phyloP scores from a whole-genome alignment of 768 basidiomycete genomes.

The Candolleomyces aberdarensis region DNA sequence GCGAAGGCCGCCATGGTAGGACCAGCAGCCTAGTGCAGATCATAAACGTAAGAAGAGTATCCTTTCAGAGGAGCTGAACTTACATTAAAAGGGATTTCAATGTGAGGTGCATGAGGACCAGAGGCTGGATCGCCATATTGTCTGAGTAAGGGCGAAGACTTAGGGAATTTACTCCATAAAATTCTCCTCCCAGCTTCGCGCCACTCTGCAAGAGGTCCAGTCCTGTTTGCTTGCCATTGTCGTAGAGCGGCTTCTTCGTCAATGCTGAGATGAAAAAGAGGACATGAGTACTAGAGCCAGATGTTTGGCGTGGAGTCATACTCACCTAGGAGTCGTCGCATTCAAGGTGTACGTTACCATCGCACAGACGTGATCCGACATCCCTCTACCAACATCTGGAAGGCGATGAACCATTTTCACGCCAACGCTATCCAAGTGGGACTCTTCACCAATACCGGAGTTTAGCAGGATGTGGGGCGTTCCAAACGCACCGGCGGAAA shows the following conservation, averaged over 20 bases:
- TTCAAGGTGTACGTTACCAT: too few species aligned
- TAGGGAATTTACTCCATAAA: too few species aligned
- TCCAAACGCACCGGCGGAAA: constrained; percentile 26
- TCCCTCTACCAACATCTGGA: constrained; percentile 20
- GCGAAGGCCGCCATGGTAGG: neutral
- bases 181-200: too few species aligned
- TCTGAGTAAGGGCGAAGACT: neutral
- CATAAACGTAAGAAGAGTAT: neutral
- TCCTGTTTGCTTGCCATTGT: too few species aligned
- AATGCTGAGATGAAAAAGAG: too few species aligned
- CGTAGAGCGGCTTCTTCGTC: too few species aligned
- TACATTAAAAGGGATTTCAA: constrained; percentile 15
- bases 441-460: constrained; percentile 24
- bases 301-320: too few species aligned
- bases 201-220: too few species aligned
- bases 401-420: constrained; percentile 15
- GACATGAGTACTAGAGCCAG: too few species aligned
- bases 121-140: constrained; percentile 20
- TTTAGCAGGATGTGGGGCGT: constrained; percentile 23
- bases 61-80: neutral
- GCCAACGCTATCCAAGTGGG: constrained; percentile 12
- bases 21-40: neutral
- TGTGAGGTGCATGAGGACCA: constrained; percentile 21
- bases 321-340: too few species aligned
- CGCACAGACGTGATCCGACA: constrained; percentile 13